Evolutionary conservation across 352 stramenopile species (phyloP), one percentile per base, ranked within the genome.

Genomic region (Achlya hypogyna): DNA sequence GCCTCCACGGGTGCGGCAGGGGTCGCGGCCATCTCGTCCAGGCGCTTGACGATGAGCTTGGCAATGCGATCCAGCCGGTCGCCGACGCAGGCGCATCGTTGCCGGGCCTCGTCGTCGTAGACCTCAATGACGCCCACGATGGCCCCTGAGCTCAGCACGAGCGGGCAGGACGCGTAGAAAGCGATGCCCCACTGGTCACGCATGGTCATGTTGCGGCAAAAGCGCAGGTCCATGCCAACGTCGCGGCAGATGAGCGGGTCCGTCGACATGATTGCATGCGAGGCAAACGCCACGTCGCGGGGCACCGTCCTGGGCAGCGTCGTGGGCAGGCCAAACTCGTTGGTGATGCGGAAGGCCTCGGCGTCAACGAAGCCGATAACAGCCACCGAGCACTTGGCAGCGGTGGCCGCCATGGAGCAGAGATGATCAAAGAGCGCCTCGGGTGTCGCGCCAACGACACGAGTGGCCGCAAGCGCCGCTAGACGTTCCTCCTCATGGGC

Each of bases 131-230:
- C 72, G 23, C 85, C 85, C 32, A 93, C 74, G 22, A 82, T 82
- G 65, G 86, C 76, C 32, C 83, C 82, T 28, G 84, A 88, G 27
- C 75, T 78, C 9, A 93, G 76, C 35, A 79, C 77, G 22, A 95
- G 49, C 23, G 87, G 87, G 42, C 92, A 92, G 16, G 84, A 88
- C 1, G 82, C 85, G 59, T 95, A 94, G 47, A 95, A 94, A 1
- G 63, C 66, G 10, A 78, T 72, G 28, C 75, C 73, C 4, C 86
- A 65, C 40, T 64, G 40, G 38, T 88, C 74, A 23, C 76, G 72
- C 38, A 79, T 76, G 74, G 77, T 89, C 45, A 73, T 65, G 62
- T 92, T 93, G 5, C 69, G 72, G 0, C 75, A 62, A 49, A 93
- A 93, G 20, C 85, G 85, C 0, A 91, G 67, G 58, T 93, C 85